Conservation (phyloP, 176 grass and related monocot genomes). For the Microstegium vimineum region DNA sequence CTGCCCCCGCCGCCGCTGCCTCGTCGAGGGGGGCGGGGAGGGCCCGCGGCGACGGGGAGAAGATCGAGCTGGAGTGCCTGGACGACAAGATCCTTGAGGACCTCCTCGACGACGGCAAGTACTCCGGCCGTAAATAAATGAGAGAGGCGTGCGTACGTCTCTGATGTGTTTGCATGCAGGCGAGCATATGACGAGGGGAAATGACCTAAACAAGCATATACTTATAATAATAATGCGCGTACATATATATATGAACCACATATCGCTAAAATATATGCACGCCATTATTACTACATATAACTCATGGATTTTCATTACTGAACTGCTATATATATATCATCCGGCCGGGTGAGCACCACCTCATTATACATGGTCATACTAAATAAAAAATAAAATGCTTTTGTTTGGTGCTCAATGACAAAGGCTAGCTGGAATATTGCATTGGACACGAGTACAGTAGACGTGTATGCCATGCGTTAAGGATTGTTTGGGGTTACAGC, state of each 20-base stretch:
- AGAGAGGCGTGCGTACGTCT: neutral
- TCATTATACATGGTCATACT: neutral
- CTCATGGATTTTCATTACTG: neutral
- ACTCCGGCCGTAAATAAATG: slow-evolving; percentile 34
- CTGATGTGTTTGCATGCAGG: neutral
- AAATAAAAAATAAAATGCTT: neutral
- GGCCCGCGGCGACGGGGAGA: neutral
- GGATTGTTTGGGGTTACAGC: neutral
- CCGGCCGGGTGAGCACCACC: neutral
- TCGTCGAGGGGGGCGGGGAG: neutral
- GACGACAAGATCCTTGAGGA: slow-evolving; percentile 61
- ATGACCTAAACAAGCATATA: neutral
- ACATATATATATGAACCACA: neutral
- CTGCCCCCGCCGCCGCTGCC: neutral
- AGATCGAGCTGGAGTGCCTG: slow-evolving; percentile 57
- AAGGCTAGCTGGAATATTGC: neutral
- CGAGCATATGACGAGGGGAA: neutral
- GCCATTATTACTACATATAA: too few species aligned
- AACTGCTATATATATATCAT: neutral
- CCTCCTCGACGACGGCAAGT: slow-evolving; percentile 33
- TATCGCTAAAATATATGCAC: neutral
- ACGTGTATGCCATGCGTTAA: neutral
- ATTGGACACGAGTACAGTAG: neutral
- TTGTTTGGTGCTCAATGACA: neutral
- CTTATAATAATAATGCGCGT: neutral